A percentile compares a stretch with the other conserved stretches of the same genome.
phyloP scores from a whole-genome alignment of 805 yeast genomes.

The Candida taoyuanica region DNA sequence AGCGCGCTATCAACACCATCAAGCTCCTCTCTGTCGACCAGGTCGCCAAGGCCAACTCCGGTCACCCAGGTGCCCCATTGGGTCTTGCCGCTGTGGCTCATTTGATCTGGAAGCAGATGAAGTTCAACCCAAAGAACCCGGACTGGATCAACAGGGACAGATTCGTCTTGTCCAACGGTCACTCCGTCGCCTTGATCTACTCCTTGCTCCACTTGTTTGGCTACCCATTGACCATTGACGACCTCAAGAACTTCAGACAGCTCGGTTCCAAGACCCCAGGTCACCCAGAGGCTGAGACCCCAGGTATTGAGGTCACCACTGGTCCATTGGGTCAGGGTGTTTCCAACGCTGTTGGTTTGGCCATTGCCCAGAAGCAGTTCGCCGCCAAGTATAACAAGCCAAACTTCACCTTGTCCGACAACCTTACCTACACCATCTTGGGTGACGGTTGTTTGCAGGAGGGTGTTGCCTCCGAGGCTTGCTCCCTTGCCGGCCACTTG shows the following conservation, averaged over 20 bases:
- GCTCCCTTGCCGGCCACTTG: conserved; percentile 94
- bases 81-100: conserved; percentile 97
- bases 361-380: conserved; percentile 87
- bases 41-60: conserved; percentile 85
- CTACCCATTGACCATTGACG: conserved; percentile 74
- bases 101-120: conserved; percentile 74
- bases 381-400: conserved; percentile 95
- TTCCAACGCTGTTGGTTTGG: conserved; percentile 92
- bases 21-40: conserved; percentile 86
- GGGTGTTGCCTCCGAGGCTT: conserved; percentile 94
- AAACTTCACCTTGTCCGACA: conserved; percentile 64
- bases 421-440: conserved; percentile 70
- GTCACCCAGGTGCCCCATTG: conserved; percentile 99
- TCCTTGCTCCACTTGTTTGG: conserved; percentile 83
- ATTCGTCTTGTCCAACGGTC: conserved; percentile 94
- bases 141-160: conserved; percentile 93
- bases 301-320: conserved; percentile 95
- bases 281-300: conserved; percentile 90
- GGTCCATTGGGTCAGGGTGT: conserved; percentile 99
- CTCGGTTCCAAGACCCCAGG: conserved; percentile 91
- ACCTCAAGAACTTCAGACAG: conserved; percentile 87
- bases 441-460: conserved; percentile 99
- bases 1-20: conserved; percentile 77
- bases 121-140: conserved; percentile 86
- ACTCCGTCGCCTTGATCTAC: conserved; percentile 89